Evolutionary conservation across 2,329 filamentous ascomycete species (phyloP).

Genomic region (Penicillium concentricum): DNA sequence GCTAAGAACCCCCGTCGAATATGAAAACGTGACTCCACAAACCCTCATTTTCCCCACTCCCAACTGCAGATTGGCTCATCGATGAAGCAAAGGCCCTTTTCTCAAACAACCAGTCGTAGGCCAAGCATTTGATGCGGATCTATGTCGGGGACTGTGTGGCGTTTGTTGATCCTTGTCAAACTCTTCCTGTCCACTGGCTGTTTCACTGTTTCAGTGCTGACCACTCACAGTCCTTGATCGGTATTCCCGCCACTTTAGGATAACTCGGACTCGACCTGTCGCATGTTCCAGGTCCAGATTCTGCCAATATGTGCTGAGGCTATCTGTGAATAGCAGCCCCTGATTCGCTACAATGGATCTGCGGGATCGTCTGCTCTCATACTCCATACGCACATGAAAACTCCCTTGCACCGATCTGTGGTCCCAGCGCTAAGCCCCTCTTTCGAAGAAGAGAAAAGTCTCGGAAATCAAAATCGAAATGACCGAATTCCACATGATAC

Average conservation of each 20-base stretch:
- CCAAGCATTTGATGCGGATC: slow-evolving; percentile 13
- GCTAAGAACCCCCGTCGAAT: slow-evolving; percentile 1
- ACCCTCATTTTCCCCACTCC: slow-evolving; percentile 6
- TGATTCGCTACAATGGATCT: slow-evolving; percentile 1
- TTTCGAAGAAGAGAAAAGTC: not conserved
- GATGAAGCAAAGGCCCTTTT: slow-evolving; percentile 12
- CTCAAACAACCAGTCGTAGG: slow-evolving; percentile 17
- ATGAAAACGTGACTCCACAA: not conserved
- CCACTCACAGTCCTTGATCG: slow-evolving; percentile 13
- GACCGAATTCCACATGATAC: not conserved
- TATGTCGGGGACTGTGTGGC: slow-evolving; percentile 2
- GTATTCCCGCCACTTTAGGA: slow-evolving; percentile 4
- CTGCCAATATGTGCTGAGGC: not conserved
- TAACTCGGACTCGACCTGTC: slow-evolving; percentile 10
- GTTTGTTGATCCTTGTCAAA: slow-evolving; percentile 13
- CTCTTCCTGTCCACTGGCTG: slow-evolving; percentile 2
- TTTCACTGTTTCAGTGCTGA: slow-evolving; percentile 18
- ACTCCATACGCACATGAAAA: not conserved
- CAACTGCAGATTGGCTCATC: slow-evolving; percentile 10
- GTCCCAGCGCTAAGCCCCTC: slow-evolving; percentile 8
- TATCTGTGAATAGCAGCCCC: not conserved
- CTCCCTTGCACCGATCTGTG: slow-evolving; percentile 1
- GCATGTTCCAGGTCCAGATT: slow-evolving; percentile 9
- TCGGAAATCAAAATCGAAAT: not conserved
- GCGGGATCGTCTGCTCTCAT: not conserved